A percentile compares a stretch with the other conserved stretches of the same genome.
Evolutionary conservation across 192 early-diverging fungal species (phyloP).

Genomic region (Coemansia sp.): DNA sequence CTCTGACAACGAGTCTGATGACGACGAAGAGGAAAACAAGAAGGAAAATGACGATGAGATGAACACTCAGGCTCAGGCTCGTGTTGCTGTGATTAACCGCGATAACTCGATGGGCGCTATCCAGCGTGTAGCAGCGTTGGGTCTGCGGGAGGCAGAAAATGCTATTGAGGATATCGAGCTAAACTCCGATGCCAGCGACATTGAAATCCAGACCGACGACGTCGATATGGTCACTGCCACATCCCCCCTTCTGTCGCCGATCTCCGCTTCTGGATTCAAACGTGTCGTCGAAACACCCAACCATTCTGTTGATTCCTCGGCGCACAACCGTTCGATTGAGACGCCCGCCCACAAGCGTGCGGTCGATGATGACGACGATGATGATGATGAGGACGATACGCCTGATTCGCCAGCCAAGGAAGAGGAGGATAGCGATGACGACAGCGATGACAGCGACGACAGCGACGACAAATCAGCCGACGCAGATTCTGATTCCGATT

Average conservation of each 20-base stretch:
- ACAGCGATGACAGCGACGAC: not conserved
- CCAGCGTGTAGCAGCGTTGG: conserved; percentile 40
- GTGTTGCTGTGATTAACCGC: not conserved
- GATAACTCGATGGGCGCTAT: conserved; percentile 21
- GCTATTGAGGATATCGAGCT: conserved; percentile 34
- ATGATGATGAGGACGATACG: not conserved
- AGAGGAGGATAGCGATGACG: conserved; percentile 5
- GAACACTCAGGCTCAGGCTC: conserved; percentile 1
- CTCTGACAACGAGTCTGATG: conserved; percentile 11
- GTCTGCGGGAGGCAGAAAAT: conserved; percentile 39
- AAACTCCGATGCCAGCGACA: conserved; percentile 21
- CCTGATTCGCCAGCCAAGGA: conserved; percentile 4
- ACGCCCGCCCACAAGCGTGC: not conserved
- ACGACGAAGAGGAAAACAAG: conserved; percentile 13
- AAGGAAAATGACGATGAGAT: not conserved
- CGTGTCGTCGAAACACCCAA: not conserved
- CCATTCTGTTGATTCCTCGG: not conserved
- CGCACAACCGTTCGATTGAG: not conserved
- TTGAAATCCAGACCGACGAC: conserved; percentile 26
- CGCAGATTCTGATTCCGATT: conserved; percentile 12
- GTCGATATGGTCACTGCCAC: conserved; percentile 4
- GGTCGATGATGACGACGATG: not conserved
- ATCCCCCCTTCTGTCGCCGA: not conserved
- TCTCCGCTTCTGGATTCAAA: not conserved
- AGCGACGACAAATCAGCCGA: conserved; percentile 4